Evolutionary conservation across 345 rosid genomes (phyloP).

Genomic region (Populus ilicifolia): DNA sequence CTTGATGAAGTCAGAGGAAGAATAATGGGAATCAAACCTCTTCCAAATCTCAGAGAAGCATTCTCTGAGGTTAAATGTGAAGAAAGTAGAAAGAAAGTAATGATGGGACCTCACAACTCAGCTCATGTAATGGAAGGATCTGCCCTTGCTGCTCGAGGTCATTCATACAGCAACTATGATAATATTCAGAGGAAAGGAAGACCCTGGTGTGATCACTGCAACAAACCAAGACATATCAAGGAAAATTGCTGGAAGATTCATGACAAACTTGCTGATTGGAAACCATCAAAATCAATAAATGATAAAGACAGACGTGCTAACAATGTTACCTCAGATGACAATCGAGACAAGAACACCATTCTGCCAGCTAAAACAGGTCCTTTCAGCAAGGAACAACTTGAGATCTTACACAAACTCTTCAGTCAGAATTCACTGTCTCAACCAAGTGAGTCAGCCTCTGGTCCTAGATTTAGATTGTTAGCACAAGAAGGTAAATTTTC

Average conservation of each 20-base stretch:
- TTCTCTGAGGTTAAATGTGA: not conserved
- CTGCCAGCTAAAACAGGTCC: fast-evolving
- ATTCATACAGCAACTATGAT: not conserved
- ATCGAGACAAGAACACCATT: not conserved
- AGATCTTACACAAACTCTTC: too few relatives aligned
- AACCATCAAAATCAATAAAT: not conserved
- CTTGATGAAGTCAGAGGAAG: too few relatives aligned
- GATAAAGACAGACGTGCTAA: not conserved
- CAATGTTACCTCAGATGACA: not conserved
- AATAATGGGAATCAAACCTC: too few relatives aligned
- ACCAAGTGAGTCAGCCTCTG: too few relatives aligned
- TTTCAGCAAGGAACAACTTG: too few relatives aligned
- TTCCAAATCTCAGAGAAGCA: too few relatives aligned
- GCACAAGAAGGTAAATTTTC: too few relatives aligned
- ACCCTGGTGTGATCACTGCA: not conserved
- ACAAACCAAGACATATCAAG: not conserved
- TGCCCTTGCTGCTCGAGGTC: not conserved
- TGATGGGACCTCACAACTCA: not conserved
- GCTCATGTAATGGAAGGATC: not conserved
- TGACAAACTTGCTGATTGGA: not conserved
- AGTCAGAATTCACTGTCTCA: too few relatives aligned
- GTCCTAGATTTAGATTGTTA: too few relatives aligned
- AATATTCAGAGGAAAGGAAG: not conserved
- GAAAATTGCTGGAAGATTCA: not conserved
- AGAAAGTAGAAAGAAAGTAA: not conserved